Evolutionary conservation across 2,329 filamentous ascomycete species (phyloP).

Genomic region (Stagonosporopsis cucurbitacearum): DNA sequence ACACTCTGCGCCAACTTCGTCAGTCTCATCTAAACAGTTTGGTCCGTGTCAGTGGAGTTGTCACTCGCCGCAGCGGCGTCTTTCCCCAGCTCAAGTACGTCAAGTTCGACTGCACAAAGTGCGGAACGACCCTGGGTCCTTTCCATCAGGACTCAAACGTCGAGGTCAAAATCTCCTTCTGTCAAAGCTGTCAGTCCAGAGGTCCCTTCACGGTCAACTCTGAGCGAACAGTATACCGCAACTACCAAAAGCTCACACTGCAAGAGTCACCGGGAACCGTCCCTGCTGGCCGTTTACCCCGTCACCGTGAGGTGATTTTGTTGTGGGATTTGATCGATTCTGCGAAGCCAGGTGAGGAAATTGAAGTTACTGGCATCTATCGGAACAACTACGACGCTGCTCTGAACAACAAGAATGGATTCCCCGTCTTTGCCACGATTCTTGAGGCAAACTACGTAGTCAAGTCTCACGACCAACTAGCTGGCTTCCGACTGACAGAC

Average conservation of each 20-base stretch:
- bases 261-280: constrained; percentile 98
- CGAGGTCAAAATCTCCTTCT: constrained; percentile 95
- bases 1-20: constrained; percentile 91
- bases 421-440: constrained; percentile 97
- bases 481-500: constrained; percentile 93
- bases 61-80: constrained; percentile 90
- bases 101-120: constrained; percentile 97
- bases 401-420: constrained; percentile 97
- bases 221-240: constrained; percentile 97
- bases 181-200: constrained; percentile 93
- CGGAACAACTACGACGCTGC: constrained; percentile 98
- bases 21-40: constrained; percentile 96
- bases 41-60: constrained; percentile 91
- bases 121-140: constrained; percentile 86
- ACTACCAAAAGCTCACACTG: constrained; percentile 96
- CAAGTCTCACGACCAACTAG: constrained; percentile 96
- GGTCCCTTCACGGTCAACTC: constrained; percentile 96
- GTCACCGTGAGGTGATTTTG: constrained; percentile 91
- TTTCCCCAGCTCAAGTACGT: constrained; percentile 99
- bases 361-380: constrained; percentile 96
- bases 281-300: constrained; percentile 89
- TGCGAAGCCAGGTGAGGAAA: constrained; percentile 96
- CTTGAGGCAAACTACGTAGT: constrained; percentile 97
- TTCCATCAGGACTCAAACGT: constrained; percentile 98
- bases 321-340: constrained; percentile 97